Base-by-base conservation (phyloP, 805 yeast species). In the Wickerhamomyces silvicola region DNA sequence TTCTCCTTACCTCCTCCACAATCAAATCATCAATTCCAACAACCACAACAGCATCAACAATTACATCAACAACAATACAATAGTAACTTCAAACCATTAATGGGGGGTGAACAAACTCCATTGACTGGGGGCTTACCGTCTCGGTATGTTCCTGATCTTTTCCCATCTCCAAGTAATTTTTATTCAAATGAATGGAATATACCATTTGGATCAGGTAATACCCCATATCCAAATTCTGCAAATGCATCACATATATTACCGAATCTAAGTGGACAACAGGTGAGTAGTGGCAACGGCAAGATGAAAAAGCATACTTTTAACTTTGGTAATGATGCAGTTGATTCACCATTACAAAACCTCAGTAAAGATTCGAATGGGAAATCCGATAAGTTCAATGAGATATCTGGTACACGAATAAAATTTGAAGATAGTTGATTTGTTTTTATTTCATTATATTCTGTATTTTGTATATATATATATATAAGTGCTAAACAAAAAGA, bases 131-230 rank as follows among this genome's bases (percentile, higher is more conserved):
- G 76, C 1, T 59, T 83, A 16, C 88, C 94, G 3, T 73, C 83
- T 3, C 66, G 81, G 31, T 83, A 77, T 45, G 75, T 81, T 25
- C 70, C 70, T 37, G 94, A 83, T 45, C 62, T 80, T 50, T 75
- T 84, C 46, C 88, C 87, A 19, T 81, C 90, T 6, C 95, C 95
- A 0, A 72, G 78, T n/a, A 81, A 73, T 40, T 76, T 78, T 43
- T 83, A 81, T 46, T 72, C 77, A 6, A 66, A 74, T 33, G 79
- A 73, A 27, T 74, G 78, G 78, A 62, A 61, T 30, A 57, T 66
- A 10, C 67, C 70, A 9, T 65, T 61, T 48, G 70, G 70, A 5
- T 51, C 63, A 2, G 59, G 59, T 9, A 43, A 35, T 10, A 64
- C 70, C 3, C 69, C 70, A 10, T 39, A 56, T 12, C 57, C 64